Conservation (phyloP, 768 basidiomycete species). For the Boletus tylopilopsis region DNA sequence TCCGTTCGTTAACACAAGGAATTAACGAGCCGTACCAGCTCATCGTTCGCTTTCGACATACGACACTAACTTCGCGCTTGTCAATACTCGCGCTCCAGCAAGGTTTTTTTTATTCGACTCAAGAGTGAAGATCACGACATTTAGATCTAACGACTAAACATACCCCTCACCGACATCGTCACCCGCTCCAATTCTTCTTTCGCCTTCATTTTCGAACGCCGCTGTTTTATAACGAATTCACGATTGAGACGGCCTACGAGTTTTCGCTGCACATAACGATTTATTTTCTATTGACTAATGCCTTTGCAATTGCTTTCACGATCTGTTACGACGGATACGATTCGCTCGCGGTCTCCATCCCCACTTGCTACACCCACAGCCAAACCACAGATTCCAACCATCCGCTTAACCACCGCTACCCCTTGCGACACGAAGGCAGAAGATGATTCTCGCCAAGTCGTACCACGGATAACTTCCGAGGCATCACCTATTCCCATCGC, state of each 20-base stretch:
- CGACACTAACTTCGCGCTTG: conserved; percentile 14
- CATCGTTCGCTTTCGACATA: conserved; percentile 19
- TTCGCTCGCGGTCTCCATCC: conserved; percentile 27
- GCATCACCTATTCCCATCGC: conserved; percentile 24
- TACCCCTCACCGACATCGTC: background rate
- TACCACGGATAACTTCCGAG: conserved; percentile 20
- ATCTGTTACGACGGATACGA: conserved; percentile 20
- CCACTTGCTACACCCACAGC: conserved; percentile 25
- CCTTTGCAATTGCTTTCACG: conserved; percentile 30
- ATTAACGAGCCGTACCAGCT: conserved; percentile 23
- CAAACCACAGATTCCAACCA: conserved; percentile 49
- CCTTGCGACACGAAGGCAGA: conserved; percentile 48
- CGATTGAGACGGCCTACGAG: conserved; percentile 17
- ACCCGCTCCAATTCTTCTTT: conserved; percentile 4
- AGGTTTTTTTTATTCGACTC: conserved; percentile 15
- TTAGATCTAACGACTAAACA: conserved; percentile 23
- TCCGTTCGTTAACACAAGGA: conserved; percentile 19
- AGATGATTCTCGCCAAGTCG: conserved; percentile 25
- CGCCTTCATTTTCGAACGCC: conserved; percentile 13
- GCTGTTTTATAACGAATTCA: conserved; percentile 26
- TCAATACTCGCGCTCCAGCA: conserved; percentile 14
- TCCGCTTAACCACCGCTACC: conserved; percentile 65
- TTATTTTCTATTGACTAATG: conserved; percentile 23
- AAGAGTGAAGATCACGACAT: conserved; percentile 18
- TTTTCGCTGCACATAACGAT: conserved; percentile 24